Evolutionary conservation across 2,329 filamentous ascomycete species (phyloP).

Genomic region (Fusarium heterosporum): DNA sequence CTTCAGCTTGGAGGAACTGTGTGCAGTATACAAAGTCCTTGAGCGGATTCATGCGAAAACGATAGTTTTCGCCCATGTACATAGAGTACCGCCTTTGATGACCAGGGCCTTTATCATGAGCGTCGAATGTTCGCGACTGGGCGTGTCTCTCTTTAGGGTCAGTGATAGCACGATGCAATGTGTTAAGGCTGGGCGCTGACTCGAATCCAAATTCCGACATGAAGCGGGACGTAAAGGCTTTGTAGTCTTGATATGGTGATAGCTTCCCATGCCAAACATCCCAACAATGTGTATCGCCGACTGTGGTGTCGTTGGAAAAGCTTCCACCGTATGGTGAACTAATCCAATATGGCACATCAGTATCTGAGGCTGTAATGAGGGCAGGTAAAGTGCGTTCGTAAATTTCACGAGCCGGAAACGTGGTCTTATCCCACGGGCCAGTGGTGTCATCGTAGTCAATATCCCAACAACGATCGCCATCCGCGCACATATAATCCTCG

Average conservation of each 20-base stretch:
- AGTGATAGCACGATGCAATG: fast-evolving
- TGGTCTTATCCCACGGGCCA: slow-evolving; percentile 12
- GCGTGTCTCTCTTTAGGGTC: neutral
- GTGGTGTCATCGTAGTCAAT: slow-evolving; percentile 9
- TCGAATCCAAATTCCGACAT: slow-evolving; percentile 1
- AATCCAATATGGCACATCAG: slow-evolving; percentile 7
- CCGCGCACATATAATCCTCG: slow-evolving; percentile 18
- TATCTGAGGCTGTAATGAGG: neutral
- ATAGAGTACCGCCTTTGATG: slow-evolving; percentile 9
- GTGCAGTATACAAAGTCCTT: slow-evolving; percentile 8
- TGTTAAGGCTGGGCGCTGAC: neutral
- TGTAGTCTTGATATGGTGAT: slow-evolving; percentile 15
- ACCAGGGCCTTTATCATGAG: slow-evolving; percentile 6
- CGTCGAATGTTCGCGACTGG: slow-evolving; percentile 4
- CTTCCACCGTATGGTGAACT: slow-evolving; percentile 5
- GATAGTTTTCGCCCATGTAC: slow-evolving; percentile 22
- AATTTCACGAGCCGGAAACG: slow-evolving; percentile 5
- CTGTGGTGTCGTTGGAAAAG: neutral
- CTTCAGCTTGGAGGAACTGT: slow-evolving; percentile 2
- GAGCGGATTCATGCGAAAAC: neutral
- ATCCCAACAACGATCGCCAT: slow-evolving; percentile 9
- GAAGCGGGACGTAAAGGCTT: slow-evolving; percentile 3
- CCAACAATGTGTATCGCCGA: slow-evolving; percentile 11
- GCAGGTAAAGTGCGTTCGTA: neutral
- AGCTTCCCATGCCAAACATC: slow-evolving; percentile 13